Evolutionary conservation across 202 grass and related monocot species (phyloP).

Genomic region (Sporobolus alterniflorus): DNA sequence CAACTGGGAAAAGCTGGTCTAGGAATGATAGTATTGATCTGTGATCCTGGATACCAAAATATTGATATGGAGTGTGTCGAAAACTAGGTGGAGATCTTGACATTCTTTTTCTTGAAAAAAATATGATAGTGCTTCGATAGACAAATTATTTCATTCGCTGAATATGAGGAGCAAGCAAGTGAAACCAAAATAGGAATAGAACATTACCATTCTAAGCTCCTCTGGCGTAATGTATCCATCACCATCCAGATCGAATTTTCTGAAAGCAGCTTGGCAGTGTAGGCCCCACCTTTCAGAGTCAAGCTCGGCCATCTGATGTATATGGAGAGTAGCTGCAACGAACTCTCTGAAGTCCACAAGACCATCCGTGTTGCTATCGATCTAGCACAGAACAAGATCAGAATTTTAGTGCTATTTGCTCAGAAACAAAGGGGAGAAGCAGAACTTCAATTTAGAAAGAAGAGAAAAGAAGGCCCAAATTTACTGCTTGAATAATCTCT

Average conservation of each 20-base stretch:
- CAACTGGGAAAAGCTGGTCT: not conserved
- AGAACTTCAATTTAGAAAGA: not conserved
- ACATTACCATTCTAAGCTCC: slow-evolving; percentile 91
- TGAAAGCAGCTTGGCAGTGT: slow-evolving; percentile 89
- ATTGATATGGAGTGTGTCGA: not conserved
- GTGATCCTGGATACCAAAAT: not conserved
- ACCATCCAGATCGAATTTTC: slow-evolving; percentile 91
- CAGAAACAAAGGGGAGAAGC: slow-evolving; percentile 11
- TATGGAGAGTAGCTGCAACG: slow-evolving; percentile 91
- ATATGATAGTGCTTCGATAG: not conserved
- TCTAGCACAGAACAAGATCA: slow-evolving; percentile 51
- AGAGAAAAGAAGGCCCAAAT: slow-evolving; percentile 20
- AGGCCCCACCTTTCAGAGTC: slow-evolving; percentile 79
- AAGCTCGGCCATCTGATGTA: slow-evolving; percentile 95
- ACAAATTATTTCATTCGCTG: slow-evolving; percentile 7
- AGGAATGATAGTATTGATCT: not conserved
- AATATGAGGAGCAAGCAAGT: slow-evolving; percentile 13
- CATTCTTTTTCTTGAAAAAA: not conserved
- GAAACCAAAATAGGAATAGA: slow-evolving; percentile 32
- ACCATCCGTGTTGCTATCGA: slow-evolving; percentile 97
- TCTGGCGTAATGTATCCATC: slow-evolving; percentile 97
- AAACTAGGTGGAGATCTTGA: not conserved
- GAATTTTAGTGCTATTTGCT: slow-evolving; percentile 20
- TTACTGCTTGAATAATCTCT: slow-evolving; percentile 96
- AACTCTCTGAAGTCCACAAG: slow-evolving; percentile 97